Conservation (phyloP, 768 basidiomycete genomes). For the Boletus tomentosulus region DNA sequence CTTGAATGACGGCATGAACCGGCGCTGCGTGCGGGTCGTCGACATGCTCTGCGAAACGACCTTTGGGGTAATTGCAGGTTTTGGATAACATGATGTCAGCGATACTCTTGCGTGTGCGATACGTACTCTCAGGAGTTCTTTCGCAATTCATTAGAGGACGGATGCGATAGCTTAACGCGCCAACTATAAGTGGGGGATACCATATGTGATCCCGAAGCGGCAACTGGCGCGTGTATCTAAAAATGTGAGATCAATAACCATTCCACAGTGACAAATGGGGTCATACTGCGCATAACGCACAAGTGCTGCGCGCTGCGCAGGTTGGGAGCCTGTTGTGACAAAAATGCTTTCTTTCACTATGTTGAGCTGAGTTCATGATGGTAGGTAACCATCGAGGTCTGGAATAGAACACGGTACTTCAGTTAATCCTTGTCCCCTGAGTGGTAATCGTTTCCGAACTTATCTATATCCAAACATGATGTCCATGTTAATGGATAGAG, state of each 20-base stretch:
- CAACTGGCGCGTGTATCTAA: not conserved
- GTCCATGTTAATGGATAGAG: not conserved
- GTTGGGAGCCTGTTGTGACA: not conserved
- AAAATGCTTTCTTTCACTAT: not conserved
- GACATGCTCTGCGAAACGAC: not conserved
- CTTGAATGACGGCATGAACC: not conserved
- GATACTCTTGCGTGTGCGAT: not conserved
- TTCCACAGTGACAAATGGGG: not conserved
- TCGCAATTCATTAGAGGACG: not conserved
- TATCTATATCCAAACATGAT: not conserved
- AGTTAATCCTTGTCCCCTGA: not conserved
- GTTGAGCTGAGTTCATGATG: not conserved
- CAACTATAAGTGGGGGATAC: not conserved
- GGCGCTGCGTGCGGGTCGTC: not conserved
- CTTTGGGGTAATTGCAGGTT: not conserved
- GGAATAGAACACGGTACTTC: not conserved
- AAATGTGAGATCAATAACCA: not conserved
- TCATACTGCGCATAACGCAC: not conserved
- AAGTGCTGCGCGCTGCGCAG: slow-evolving; percentile 10
- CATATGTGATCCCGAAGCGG: not conserved
- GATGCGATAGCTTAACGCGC: not conserved
- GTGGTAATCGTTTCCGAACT: not conserved
- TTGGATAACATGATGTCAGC: too few relatives aligned
- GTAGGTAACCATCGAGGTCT: not conserved
- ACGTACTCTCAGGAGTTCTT: not conserved